phyloP scores from a whole-genome alignment of 75 land plant species.

The Selaginella tamariscina region DNA sequence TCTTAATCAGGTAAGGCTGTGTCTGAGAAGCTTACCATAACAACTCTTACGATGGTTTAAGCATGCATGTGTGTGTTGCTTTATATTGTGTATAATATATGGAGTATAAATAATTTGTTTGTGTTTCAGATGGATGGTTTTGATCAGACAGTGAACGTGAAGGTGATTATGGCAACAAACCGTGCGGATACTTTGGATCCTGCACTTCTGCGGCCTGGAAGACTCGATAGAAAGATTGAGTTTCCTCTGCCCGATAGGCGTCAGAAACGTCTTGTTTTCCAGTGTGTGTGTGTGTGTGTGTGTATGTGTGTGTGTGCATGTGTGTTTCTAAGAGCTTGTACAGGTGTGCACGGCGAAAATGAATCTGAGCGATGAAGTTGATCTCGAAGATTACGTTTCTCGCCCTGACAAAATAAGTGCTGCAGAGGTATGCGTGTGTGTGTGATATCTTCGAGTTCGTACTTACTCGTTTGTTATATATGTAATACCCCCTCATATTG shows the following conservation, averaged over 20 bases:
- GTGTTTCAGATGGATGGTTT: slow-evolving; percentile 79
- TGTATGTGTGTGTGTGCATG: slow-evolving; percentile 17
- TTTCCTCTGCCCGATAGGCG: slow-evolving; percentile 84
- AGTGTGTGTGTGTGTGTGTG: slow-evolving; percentile 21
- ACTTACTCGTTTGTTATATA: neutral
- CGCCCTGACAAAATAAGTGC: slow-evolving; percentile 93
- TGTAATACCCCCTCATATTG: too few relatives aligned
- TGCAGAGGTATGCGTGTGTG: slow-evolving; percentile 55
- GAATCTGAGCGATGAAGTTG: slow-evolving; percentile 91
- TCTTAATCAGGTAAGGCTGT: slow-evolving; percentile 78
- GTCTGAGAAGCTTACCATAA: too few relatives aligned
- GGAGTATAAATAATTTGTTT: neutral
- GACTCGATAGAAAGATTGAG: slow-evolving; percentile 82
- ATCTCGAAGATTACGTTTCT: slow-evolving; percentile 86
- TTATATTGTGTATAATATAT: too few relatives aligned
- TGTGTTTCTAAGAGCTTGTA: neutral
- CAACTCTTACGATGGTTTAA: too few relatives aligned
- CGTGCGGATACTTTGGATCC: slow-evolving; percentile 81
- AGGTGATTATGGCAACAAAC: slow-evolving; percentile 91
- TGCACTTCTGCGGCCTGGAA: slow-evolving; percentile 78
- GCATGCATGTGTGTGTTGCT: too few relatives aligned
- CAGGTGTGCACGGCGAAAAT: slow-evolving; percentile 91
- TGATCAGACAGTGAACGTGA: slow-evolving; percentile 92
- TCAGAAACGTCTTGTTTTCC: slow-evolving; percentile 84
- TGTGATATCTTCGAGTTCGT: neutral